These are phyloP conservation scores for Podospora comata DNA, from an alignment of 495 filamentous ascomycete species.

Conservation along the genomic window DNA sequence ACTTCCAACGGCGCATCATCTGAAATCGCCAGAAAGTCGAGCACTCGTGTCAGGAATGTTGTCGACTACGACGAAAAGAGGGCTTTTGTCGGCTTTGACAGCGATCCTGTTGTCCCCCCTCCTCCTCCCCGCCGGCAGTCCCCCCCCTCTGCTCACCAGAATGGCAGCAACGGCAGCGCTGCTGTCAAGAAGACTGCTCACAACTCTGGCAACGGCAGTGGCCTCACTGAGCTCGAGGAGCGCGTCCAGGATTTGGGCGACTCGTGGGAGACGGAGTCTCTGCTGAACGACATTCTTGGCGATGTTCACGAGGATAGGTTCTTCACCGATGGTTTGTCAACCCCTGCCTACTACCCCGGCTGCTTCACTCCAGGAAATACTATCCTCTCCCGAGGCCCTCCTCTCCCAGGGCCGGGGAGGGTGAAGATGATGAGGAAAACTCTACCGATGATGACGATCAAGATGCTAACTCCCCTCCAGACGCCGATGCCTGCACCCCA, in stretches of 20 bases:
- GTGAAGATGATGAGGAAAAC: neutral
- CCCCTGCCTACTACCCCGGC: neutral
- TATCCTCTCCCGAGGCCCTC: neutral
- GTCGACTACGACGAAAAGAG: constrained; percentile 85
- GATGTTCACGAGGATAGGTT: constrained; percentile 57
- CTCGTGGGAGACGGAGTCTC: constrained; percentile 63
- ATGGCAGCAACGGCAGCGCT: constrained; percentile 28
- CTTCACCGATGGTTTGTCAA: neutral
- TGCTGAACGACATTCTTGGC: constrained; percentile 66
- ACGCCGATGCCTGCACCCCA: constrained; percentile 62
- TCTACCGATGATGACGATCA: neutral
- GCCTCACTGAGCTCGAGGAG: constrained; percentile 50
- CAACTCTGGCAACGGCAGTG: constrained; percentile 46
- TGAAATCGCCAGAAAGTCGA: constrained; percentile 59
- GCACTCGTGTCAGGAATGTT: constrained; percentile 83
- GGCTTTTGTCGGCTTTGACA: constrained; percentile 67
- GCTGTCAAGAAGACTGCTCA: constrained; percentile 59
- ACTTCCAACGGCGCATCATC: constrained; percentile 7
- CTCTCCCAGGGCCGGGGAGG: neutral
- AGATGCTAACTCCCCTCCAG: constrained; percentile 12
- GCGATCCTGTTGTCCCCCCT: constrained; percentile 37
- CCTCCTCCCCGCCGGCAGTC: neutral
- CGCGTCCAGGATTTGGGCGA: constrained; percentile 61
- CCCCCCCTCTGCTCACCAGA: constrained; percentile 10
- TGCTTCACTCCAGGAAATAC: neutral